Evolutionary conservation across 306 rosid genomes (phyloP), one percentile per base, ranked within the genome.

Genomic region (Cicer cuneatum): DNA sequence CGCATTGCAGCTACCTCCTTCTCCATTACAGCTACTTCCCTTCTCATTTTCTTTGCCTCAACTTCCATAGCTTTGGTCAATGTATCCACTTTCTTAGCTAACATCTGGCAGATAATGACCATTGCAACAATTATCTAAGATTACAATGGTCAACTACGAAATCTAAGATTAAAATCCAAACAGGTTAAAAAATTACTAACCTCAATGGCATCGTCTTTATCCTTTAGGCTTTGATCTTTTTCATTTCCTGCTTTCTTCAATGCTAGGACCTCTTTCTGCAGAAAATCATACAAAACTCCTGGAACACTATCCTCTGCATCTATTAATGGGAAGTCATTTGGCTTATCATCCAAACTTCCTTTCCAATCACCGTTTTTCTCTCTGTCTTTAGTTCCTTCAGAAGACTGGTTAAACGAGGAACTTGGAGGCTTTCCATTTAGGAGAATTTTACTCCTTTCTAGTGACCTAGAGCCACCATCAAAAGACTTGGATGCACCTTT

Each of bases 1-100:
- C 99, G 96, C 96, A 95, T 92, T n/a, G 98, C 99, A 84, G 99
- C 94, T 66, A 95, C 98, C 87, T 95, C 97, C 86, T 92, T 95
- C 90, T 95, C 99, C 99, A 92, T 95, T 67, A 75, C 79, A 72
- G 98, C 97, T 61, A 95, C 99, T 87, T 95, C 99, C 70, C 99
- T 90, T 87, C 98, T 89, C 98, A 95, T 95, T 80, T 92, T 95
- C 89, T 85, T 92, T n/a, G 99, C 99, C 83, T 95, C 98, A 62
- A 95, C 98, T 77, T 95, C 99, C 99, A 95, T 95, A 75, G 99
- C 99, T 85, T 92, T 95, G 63, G 97, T 90, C 87, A 95, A 82
- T 71, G 98, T 95, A 72, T 95, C 99, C 42, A 95, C 99, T 89
- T 95, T 95, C 97, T 86, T 95, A 59, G 99, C 96, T 75, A 95